phyloP scores from a whole-genome alignment of 495 filamentous ascomycete genomes.

The Jackrogersella minutella region DNA sequence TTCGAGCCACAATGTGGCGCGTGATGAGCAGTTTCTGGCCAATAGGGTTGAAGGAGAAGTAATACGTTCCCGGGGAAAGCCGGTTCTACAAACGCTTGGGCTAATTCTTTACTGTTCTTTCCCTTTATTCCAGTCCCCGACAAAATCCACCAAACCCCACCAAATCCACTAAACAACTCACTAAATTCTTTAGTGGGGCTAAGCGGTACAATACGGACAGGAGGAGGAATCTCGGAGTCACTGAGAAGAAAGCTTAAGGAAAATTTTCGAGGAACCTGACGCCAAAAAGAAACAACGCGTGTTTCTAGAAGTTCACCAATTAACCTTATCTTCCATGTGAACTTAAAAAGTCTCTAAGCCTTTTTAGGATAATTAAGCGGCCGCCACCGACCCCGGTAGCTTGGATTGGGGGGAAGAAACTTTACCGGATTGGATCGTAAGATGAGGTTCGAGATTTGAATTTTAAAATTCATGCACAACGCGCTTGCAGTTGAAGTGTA shows the following conservation, averaged over 20 bases:
- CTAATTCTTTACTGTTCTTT: neutral
- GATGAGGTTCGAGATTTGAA: slow-evolving; percentile 15
- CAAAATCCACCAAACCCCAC: neutral
- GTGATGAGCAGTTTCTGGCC: slow-evolving; percentile 15
- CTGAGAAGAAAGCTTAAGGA: slow-evolving; percentile 10
- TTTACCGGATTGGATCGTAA: slow-evolving; percentile 19
- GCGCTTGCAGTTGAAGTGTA: slow-evolving; percentile 9
- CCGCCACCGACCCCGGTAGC: slow-evolving; percentile 15
- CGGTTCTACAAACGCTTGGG: slow-evolving; percentile 26
- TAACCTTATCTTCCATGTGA: neutral
- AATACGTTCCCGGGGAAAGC: slow-evolving; percentile 45
- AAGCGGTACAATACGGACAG: slow-evolving; percentile 3
- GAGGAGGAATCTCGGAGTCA: slow-evolving; percentile 36
- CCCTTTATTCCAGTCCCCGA: neutral
- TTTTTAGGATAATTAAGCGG: slow-evolving; percentile 20
- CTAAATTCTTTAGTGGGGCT: slow-evolving; percentile 8
- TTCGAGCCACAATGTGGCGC: slow-evolving; percentile 39
- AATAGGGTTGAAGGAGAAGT: slow-evolving; percentile 37
- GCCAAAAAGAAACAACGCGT: slow-evolving; percentile 1
- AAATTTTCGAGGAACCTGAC: slow-evolving; percentile 32
- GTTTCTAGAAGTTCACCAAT: slow-evolving; percentile 2
- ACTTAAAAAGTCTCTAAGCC: slow-evolving; percentile 7
- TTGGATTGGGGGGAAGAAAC: slow-evolving; percentile 10
- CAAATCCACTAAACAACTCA: slow-evolving; percentile 16
- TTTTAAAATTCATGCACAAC: slow-evolving; percentile 26